phyloP scores from a whole-genome alignment of 495 filamentous ascomycete genomes.

The Thermothielavioides terrestris region DNA sequence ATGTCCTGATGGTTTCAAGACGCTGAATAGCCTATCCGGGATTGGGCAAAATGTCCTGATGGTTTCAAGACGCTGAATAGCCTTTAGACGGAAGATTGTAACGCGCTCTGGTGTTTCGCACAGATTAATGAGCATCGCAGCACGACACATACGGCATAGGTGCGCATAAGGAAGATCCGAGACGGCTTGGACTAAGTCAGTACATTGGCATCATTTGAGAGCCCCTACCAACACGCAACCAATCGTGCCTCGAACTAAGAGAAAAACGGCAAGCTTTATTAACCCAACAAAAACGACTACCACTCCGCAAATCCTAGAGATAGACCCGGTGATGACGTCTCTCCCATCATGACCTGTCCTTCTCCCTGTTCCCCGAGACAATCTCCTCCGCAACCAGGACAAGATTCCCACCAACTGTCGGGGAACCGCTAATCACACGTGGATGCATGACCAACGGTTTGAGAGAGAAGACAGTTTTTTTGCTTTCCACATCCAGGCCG shows the following conservation, averaged over 20 bases:
- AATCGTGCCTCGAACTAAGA: not conserved
- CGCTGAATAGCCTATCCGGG: no score
- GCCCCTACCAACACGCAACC: no score
- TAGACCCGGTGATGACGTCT: slow-evolving; percentile 35
- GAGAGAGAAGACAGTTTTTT: slow-evolving; percentile 57
- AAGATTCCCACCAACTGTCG: slow-evolving; percentile 38
- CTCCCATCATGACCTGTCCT: slow-evolving; percentile 38
- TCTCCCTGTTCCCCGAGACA: slow-evolving; percentile 10
- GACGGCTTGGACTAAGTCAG: not conserved
- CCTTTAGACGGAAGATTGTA: no score
- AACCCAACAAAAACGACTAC: slow-evolving; percentile 3
- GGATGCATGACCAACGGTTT: slow-evolving; percentile 24
- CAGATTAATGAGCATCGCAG: no score
- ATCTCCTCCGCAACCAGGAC: slow-evolving; percentile 1
- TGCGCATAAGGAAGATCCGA: no score
- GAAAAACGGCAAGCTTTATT: slow-evolving; percentile 5
- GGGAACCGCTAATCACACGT: slow-evolving; percentile 24
- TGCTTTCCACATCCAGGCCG: slow-evolving; percentile 15
- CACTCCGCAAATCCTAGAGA: slow-evolving; percentile 1
- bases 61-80: no score
- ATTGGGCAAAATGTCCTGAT: no score
- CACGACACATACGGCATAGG: no score
- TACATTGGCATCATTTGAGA: not conserved
- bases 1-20: no score
- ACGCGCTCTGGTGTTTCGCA: no score